Conservation (phyloP, 2,329 filamentous ascomycete genomes). For the Ceratocystis lukuohia region DNA sequence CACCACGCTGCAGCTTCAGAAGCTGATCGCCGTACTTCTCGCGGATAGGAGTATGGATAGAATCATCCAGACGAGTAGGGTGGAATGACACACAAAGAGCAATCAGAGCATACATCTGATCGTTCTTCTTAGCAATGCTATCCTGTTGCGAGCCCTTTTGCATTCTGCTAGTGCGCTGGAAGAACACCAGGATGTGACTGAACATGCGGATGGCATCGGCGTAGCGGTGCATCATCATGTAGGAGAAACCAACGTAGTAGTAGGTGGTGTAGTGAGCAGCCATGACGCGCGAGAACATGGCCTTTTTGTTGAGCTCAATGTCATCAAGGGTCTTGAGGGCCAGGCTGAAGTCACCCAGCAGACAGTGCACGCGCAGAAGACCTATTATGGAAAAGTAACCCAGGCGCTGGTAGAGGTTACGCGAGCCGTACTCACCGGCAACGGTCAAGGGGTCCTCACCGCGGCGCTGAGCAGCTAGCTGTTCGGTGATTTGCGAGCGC, state of each 20-base stretch:
- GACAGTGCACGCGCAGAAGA: conserved; percentile 84
- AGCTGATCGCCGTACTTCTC: conserved; percentile 99
- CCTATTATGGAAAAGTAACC: conserved; percentile 99
- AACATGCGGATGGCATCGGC: conserved; percentile 99
- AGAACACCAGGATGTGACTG: conserved; percentile 98
- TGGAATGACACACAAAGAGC: conserved; percentile 98
- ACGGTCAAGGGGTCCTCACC: conserved; percentile 79
- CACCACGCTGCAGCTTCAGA: conserved; percentile 87
- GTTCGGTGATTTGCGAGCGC: conserved; percentile 94
- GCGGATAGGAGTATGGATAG: conserved; percentile 91
- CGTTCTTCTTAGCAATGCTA: conserved; percentile 98
- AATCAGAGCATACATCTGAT: conserved; percentile 98
- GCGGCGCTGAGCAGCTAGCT: conserved; percentile 86
- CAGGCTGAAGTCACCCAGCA: conserved; percentile 94
- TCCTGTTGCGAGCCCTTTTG: conserved; percentile 98
- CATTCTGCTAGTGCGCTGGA: conserved; percentile 99
- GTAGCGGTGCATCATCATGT: conserved; percentile 99
- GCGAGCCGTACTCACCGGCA: conserved; percentile 87
- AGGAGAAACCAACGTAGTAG: conserved; percentile 99
- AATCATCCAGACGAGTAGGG: conserved; percentile 93
- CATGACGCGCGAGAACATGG: conserved; percentile 99
- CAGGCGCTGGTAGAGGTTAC: conserved; percentile 93
- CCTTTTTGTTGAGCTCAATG: conserved; percentile 99
- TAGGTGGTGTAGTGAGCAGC: conserved; percentile 98
- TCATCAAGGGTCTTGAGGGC: conserved; percentile 98